These are phyloP conservation scores for Termitomyces sp. DNA, from an alignment of 768 basidiomycete species.

Conservation along the genomic window DNA sequence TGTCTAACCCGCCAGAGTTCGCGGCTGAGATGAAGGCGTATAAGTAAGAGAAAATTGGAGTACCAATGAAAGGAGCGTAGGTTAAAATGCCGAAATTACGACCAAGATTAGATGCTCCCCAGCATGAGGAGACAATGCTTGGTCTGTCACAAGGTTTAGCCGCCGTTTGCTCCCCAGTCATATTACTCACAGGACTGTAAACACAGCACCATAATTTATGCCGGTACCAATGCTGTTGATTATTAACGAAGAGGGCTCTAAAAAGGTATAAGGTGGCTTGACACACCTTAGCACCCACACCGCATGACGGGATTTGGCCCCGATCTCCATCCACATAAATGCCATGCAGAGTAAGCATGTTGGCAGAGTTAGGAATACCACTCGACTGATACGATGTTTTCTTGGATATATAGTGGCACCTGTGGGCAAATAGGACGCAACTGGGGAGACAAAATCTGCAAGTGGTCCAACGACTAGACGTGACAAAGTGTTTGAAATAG, in stretches of 20 bases:
- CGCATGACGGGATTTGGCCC: conserved; percentile 44
- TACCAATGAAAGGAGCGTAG: conserved; percentile 75
- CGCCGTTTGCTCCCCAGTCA: not conserved
- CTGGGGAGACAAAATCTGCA: conserved; percentile 72
- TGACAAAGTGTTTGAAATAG: conserved; percentile 68
- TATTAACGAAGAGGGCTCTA: conserved; percentile 7
- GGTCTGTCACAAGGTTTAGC: conserved; percentile 44
- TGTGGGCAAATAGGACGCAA: conserved; percentile 41
- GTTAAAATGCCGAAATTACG: conserved; percentile 77
- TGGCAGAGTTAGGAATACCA: conserved; percentile 55
- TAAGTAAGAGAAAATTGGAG: conserved; percentile 73
- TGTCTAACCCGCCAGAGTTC: conserved; percentile 38
- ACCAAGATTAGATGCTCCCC: conserved; percentile 68
- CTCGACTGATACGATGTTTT: conserved; percentile 59
- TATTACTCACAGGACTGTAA: conserved; percentile 64
- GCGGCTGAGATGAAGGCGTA: conserved; percentile 68
- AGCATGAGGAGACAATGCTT: conserved; percentile 66
- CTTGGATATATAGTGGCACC: conserved; percentile 36
- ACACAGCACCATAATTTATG: conserved; percentile 65
- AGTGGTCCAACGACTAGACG: conserved; percentile 67
- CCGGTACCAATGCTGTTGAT: conserved; percentile 59
- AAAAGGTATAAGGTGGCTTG: not conserved
- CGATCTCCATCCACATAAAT: conserved; percentile 55
- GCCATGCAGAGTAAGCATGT: conserved; percentile 47
- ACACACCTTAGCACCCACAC: conserved; percentile 73